A percentile compares a stretch with the other conserved stretches of the same genome.
phyloP scores from a whole-genome alignment of 2,329 filamentous ascomycete genomes.

The Ceratocystis variospora region DNA sequence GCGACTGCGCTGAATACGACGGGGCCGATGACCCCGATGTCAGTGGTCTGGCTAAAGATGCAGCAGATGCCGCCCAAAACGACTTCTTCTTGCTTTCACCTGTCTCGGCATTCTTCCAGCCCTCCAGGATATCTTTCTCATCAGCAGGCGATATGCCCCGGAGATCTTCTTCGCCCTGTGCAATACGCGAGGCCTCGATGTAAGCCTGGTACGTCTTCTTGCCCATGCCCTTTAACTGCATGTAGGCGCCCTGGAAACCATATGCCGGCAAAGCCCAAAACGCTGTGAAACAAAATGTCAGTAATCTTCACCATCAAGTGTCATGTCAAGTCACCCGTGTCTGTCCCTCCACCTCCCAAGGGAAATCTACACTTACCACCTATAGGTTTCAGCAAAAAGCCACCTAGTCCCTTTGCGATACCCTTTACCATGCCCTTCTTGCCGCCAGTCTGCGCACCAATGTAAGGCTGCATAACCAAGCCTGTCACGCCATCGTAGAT shows the following conservation, averaged over 20 bases:
- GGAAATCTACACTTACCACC: slow-evolving; percentile 40
- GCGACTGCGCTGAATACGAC: background rate
- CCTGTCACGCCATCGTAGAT: slow-evolving; percentile 73
- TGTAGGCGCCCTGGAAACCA: slow-evolving; percentile 68
- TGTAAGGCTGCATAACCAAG: slow-evolving; percentile 61
- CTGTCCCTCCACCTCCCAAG: background rate
- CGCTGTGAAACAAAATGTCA: slow-evolving; percentile 11
- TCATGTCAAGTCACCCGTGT: background rate
- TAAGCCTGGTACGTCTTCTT: slow-evolving; percentile 62
- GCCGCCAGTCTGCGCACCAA: slow-evolving; percentile 39
- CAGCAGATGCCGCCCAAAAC: background rate
- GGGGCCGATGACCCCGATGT: background rate
- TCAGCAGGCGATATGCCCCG: slow-evolving; percentile 42
- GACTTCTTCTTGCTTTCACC: slow-evolving; percentile 26
- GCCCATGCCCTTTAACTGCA: slow-evolving; percentile 58
- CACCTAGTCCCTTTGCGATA: slow-evolving; percentile 70
- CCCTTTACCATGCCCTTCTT: slow-evolving; percentile 57
- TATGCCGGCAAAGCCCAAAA: slow-evolving; percentile 46
- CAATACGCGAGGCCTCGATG: slow-evolving; percentile 61
- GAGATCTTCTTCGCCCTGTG: slow-evolving; percentile 59
- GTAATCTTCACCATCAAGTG: background rate
- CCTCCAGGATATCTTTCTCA: slow-evolving; percentile 46
- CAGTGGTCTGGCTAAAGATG: background rate
- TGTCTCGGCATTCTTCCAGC: slow-evolving; percentile 48
- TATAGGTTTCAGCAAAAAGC: slow-evolving; percentile 66